phyloP scores from a whole-genome alignment of 805 yeast genomes.

The Metschnikowia dekortorum region DNA sequence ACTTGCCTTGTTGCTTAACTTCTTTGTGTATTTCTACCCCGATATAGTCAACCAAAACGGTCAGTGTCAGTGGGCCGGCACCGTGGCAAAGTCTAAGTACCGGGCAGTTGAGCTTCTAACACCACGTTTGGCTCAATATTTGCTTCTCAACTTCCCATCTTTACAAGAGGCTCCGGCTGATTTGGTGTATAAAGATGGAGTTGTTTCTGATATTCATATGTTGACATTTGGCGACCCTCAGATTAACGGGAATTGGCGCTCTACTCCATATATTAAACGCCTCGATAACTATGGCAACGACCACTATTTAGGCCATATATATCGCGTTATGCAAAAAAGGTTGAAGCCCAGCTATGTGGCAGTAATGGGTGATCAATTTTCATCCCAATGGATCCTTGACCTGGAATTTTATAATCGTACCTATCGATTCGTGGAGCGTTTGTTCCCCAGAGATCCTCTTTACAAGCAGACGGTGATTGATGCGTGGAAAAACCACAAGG shows the following conservation, averaged over 20 bases:
- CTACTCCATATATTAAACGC: conserved; percentile 65
- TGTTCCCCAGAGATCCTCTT: conserved; percentile 55
- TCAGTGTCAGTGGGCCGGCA: conserved; percentile 58
- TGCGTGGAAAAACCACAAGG: conserved; percentile 44
- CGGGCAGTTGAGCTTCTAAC: conserved; percentile 8
- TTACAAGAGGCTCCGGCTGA: conserved; percentile 11
- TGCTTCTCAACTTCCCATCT: conserved; percentile 22
- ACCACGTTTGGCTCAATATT: conserved; percentile 14
- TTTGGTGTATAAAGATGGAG: conserved; percentile 9
- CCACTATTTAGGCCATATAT: conserved; percentile 80
- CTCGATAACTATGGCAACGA: conserved; percentile 90
- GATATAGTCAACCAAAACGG: conserved; percentile 44
- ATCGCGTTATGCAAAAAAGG: conserved; percentile 55
- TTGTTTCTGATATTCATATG: conserved; percentile 52
- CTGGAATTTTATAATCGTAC: conserved; percentile 82
- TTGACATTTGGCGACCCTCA: conserved; percentile 96
- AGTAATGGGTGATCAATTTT: conserved; percentile 88
- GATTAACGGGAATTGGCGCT: conserved; percentile 81
- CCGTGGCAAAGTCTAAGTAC: conserved; percentile 12
- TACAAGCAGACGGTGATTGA: conserved; percentile 49
- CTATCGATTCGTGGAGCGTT: conserved; percentile 62
- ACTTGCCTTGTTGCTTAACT: conserved; percentile 47
- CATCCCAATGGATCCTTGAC: conserved; percentile 93
- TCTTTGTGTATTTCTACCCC: conserved; percentile 74
- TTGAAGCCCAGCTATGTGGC: conserved; percentile 75